Base-by-base conservation (phyloP, 106 monocot species). In the Dendrobium nobile region DNA sequence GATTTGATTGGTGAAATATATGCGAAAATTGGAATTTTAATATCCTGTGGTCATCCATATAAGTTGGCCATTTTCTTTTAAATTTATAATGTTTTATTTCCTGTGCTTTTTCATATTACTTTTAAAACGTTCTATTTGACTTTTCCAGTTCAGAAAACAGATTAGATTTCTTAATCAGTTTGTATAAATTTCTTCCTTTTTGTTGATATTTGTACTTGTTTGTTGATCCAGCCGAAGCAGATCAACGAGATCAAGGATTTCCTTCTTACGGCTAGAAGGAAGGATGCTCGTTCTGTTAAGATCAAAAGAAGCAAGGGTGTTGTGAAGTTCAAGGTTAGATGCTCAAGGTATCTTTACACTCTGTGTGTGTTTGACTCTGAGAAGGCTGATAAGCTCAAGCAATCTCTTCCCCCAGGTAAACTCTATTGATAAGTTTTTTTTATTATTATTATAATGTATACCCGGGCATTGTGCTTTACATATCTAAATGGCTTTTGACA, bases 241-340 rank as follows among this genome's bases (percentile, higher is more conserved):
- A 90, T 90, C 27, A 87, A 90, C 72, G 90, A 90, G 80, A 90
- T 90, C 75, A 90, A 90, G 85, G 90, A 90, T 47, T 90, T 90
- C 80, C 90, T 90, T 80, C 90, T 90, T 18, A 90, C 90, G 5
- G 90, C 90, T 26, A 87, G 90, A 79, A 90, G 90, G 79, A 87
- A 90, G 77, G 90, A 90, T 84, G 90, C 90, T 11, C 79, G 87
- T 33, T 87, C 90, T 27, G 90, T 90, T 59, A 90, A 90, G 79
- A 90, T 90, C 75, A 90, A 90, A 87, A 87, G 80, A 82, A 87
- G 90, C 87, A 90, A 85, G 73, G 85, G 85, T 81, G 87, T 90
- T 2, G 85, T 87, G 24, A 90, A 90, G 83, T 90, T 90, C 80
- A 90, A 90, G 79, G 90, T 90, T 54, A 76, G 90, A 26, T 90